Base-by-base conservation (phyloP, 1,284 basidiomycete genomes). In the Phylloboletellus chloephorus region DNA sequence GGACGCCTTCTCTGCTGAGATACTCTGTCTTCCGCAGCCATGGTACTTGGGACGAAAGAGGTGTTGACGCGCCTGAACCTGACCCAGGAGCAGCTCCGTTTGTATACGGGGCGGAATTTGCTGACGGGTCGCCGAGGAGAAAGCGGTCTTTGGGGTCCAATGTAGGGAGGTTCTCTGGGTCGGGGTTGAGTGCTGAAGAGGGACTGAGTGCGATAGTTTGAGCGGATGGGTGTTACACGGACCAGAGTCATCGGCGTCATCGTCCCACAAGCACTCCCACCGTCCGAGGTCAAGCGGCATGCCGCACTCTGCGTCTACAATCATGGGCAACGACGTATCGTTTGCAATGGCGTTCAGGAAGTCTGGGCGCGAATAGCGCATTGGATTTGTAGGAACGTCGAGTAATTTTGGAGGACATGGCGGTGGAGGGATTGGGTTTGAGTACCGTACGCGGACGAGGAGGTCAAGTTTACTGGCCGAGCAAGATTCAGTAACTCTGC, bases 351-450 rank as follows among this genome's bases (percentile, higher is more conserved):
- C 74, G 48, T 88, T 79, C 17, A 93, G 74, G 53, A 92, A 93
- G 54, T 86, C 82, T 12, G 89, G 86, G 20, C 77, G 77, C 16
- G 88, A 85, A 64, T 95, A 91, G 28, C 93, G 86, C 57, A 76
- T 73, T 9, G 90, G 82, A 58, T 87, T 78, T 22, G 93, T 95
- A 20, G 85, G 80, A 41, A 96, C 85, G 46, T 92, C 78, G 53
- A 97, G 73, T 12, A 96, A 69, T 66, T 95, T 95, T 26, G 93
- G 92, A 10, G 93, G 92, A 71, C 89, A 96, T 69, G 93, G 91
- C 25, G 94, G 93, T 8, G 91, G 73, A 3, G 93, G 93, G 3
- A 97, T 77, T 3, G 91, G 91, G 67, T 97, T 95, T 35, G 82
- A 78, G 64, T 93, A 96, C 12, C 94, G 85, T 20, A 95, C 91